These are phyloP conservation scores for Colletotrichum plurivorum DNA, from an alignment of 2,329 filamentous ascomycete species.

Conservation along the genomic window DNA sequence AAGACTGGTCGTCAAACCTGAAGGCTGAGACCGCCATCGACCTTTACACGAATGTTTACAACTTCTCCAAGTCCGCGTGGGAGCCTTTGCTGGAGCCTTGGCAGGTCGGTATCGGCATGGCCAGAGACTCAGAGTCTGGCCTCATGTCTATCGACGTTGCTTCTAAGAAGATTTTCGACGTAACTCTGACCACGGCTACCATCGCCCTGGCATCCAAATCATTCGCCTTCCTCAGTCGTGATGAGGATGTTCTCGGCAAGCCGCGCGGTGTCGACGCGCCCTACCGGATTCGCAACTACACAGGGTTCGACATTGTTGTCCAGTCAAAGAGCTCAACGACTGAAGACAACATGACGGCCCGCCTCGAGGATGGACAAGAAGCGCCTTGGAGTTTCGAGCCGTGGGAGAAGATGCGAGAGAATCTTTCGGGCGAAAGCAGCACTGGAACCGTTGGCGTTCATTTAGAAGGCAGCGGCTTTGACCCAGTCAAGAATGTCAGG, in stretches of 20 bases:
- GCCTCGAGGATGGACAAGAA: slow-evolving; percentile 90
- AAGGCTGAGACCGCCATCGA: slow-evolving; percentile 92
- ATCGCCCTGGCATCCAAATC: slow-evolving; percentile 96
- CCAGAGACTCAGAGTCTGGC: slow-evolving; percentile 81
- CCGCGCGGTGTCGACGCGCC: slow-evolving; percentile 92
- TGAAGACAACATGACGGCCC: slow-evolving; percentile 80
- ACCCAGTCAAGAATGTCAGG: slow-evolving; percentile 87
- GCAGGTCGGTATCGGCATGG: slow-evolving; percentile 92
- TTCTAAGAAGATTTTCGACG: slow-evolving; percentile 90
- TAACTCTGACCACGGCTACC: slow-evolving; percentile 92
- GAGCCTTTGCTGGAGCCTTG: slow-evolving; percentile 97
- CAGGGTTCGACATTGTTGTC: slow-evolving; percentile 89
- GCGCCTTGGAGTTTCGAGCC: slow-evolving; percentile 97
- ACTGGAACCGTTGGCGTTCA: slow-evolving; percentile 85
- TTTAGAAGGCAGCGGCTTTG: slow-evolving; percentile 94
- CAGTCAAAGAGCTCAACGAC: slow-evolving; percentile 80
- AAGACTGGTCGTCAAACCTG: slow-evolving; percentile 91
- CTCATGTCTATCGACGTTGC: slow-evolving; percentile 86
- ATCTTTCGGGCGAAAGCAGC: slow-evolving; percentile 85
- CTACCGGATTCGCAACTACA: slow-evolving; percentile 95
- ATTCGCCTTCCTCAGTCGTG: slow-evolving; percentile 87
- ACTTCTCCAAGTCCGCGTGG: slow-evolving; percentile 99
- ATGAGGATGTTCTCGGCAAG: slow-evolving; percentile 94
- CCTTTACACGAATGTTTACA: slow-evolving; percentile 96
- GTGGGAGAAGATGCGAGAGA: slow-evolving; percentile 96